A percentile compares a stretch with the other conserved stretches of the same genome.
Evolutionary conservation across 768 basidiomycete genomes (phyloP).

Genomic region (Dictyophora rubrovolvata): DNA sequence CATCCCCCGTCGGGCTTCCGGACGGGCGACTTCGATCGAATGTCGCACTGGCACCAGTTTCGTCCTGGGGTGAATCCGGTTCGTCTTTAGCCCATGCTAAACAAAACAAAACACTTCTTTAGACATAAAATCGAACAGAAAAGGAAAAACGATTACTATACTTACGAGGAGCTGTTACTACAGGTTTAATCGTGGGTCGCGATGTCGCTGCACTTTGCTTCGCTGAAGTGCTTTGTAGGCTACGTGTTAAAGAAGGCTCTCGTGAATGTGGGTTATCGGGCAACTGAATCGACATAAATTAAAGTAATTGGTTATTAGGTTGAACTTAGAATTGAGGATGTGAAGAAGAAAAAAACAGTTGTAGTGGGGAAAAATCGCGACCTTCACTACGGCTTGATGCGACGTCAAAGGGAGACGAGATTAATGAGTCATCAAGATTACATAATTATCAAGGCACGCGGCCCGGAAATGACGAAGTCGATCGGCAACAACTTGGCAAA

Average conservation of each 20-base stretch:
- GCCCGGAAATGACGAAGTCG: too few relatives aligned
- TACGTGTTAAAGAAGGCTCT: background rate
- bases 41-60: conserved; percentile 22
- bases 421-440: too few relatives aligned
- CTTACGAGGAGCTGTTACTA: conserved; percentile 65
- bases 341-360: background rate
- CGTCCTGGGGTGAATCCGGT: conserved; percentile 57
- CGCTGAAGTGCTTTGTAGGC: background rate
- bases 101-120: conserved; percentile 7
- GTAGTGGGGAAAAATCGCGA: background rate
- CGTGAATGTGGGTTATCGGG: background rate
- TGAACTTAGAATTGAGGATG: background rate
- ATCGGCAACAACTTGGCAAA: too few relatives aligned
- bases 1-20: conserved; percentile 19
- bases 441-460: too few relatives aligned
- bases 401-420: too few relatives aligned
- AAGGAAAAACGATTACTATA: conserved; percentile 12
- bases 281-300: background rate
- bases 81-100: conserved; percentile 81
- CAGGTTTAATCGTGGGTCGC: conserved; percentile 37
- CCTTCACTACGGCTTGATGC: too few relatives aligned
- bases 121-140: too few relatives aligned
- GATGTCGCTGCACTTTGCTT: background rate
- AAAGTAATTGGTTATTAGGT: background rate
- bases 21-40: conserved; percentile 21